phyloP scores from a whole-genome alignment of 2,329 filamentous ascomycete species.

The Aspergillus floridensis region DNA sequence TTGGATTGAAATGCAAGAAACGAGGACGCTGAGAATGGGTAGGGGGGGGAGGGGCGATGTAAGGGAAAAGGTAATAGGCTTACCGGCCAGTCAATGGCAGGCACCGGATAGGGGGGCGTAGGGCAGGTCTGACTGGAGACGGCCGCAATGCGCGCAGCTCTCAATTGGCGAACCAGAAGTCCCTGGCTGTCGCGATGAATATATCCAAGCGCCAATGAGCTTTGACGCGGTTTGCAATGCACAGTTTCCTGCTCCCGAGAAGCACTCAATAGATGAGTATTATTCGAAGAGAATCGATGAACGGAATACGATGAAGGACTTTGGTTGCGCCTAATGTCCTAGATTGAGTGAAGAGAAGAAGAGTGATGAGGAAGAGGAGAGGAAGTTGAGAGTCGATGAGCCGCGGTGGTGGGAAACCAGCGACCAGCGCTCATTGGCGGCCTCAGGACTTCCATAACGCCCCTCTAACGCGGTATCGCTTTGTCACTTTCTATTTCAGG shows the following conservation, averaged over 20 bases:
- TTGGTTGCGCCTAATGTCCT: not conserved
- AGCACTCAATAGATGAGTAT: constrained; percentile 3
- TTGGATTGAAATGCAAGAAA: constrained; percentile 19
- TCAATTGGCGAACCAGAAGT: constrained; percentile 43
- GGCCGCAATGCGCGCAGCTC: constrained; percentile 26
- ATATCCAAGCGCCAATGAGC: constrained; percentile 18
- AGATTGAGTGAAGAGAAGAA: constrained; percentile 4
- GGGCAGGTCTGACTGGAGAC: constrained; percentile 26
- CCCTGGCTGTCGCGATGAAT: constrained; percentile 20
- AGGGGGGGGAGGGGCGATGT: constrained; percentile 11
- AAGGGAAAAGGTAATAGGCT: constrained; percentile 10
- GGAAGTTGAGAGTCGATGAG: constrained; percentile 6
- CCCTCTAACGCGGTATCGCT: not conserved
- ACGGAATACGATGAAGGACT: constrained; percentile 2
- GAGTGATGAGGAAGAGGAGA: not conserved
- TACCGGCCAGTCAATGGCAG: constrained; percentile 17
- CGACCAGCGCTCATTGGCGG: constrained; percentile 1
- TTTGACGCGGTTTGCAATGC: constrained; percentile 4
- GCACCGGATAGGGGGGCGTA: constrained; percentile 4
- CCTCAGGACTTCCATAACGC: constrained; percentile 13
- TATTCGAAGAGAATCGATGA: constrained; percentile 8
- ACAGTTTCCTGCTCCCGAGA: constrained; percentile 3
- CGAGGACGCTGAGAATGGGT: constrained; percentile 17
- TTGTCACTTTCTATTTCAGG: not conserved
- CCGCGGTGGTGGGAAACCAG: not conserved